Conservation (phyloP, 352 stramenopile species). For the Paralagenidium karlingii region DNA sequence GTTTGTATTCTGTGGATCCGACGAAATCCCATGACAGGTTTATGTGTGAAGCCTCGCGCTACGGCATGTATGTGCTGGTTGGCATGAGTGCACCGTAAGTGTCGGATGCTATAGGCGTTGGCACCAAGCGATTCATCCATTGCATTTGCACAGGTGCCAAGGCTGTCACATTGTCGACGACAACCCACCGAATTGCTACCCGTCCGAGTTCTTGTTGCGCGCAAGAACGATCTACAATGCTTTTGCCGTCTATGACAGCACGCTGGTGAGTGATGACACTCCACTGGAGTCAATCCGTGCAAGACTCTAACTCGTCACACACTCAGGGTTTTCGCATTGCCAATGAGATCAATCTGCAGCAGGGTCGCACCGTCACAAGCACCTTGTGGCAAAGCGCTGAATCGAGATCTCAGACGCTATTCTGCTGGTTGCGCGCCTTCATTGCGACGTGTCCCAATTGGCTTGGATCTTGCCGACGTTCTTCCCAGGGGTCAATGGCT, state of each 20-base stretch:
- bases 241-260: constrained; percentile 65
- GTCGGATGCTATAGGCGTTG: constrained; percentile 34
- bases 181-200: constrained; percentile 39
- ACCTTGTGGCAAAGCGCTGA: constrained; percentile 56
- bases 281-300: too few relatives aligned
- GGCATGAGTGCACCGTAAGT: constrained; percentile 47
- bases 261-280: too few relatives aligned
- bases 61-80: constrained; percentile 61
- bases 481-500: constrained; percentile 49
- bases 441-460: constrained; percentile 50
- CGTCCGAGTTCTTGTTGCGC: constrained; percentile 28
- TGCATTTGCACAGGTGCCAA: too few relatives aligned
- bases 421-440: constrained; percentile 16
- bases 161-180: too few relatives aligned
- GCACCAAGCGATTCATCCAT: constrained; percentile 17
- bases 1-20: constrained; percentile 51
- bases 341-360: constrained; percentile 54
- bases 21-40: constrained; percentile 56
- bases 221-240: constrained; percentile 57
- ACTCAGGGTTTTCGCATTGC: constrained; percentile 48
- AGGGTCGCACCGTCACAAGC: constrained; percentile 24
- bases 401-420: constrained; percentile 44
- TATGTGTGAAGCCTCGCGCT: constrained; percentile 50
- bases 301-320: too few relatives aligned
- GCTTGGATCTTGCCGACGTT: constrained; percentile 61